These are phyloP conservation scores for Dichotomopilus funicola DNA, from an alignment of 2,329 filamentous ascomycete genomes.

Conservation along the genomic window DNA sequence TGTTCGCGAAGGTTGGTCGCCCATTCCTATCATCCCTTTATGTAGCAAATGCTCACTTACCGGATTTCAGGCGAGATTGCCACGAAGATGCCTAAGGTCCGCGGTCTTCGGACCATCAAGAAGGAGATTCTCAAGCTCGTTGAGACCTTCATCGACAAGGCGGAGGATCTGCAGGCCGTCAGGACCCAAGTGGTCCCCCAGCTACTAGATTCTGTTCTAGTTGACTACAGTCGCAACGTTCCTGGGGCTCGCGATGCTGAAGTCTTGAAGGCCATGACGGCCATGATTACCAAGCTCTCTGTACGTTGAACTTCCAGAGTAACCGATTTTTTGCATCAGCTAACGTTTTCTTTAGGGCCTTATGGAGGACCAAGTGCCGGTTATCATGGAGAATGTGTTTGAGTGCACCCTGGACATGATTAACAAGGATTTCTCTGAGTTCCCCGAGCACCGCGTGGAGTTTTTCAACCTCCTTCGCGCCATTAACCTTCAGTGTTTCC, in stretches of 20 bases:
- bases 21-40: background rate
- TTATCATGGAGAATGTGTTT: slow-evolving; percentile 97
- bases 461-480: slow-evolving; percentile 96
- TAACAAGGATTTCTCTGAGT: slow-evolving; percentile 99
- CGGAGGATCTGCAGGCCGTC: slow-evolving; percentile 90
- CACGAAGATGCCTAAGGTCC: slow-evolving; percentile 94
- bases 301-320: slow-evolving; percentile 51
- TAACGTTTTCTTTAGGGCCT: slow-evolving; percentile 51
- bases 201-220: slow-evolving; percentile 83
- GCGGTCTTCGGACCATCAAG: slow-evolving; percentile 93
- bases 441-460: slow-evolving; percentile 96
- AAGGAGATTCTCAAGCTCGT: slow-evolving; percentile 99
- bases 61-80: slow-evolving; percentile 66
- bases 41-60: slow-evolving; percentile 16
- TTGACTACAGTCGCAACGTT: slow-evolving; percentile 97
- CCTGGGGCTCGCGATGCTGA: slow-evolving; percentile 93
- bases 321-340: background rate
- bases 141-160: slow-evolving; percentile 96
- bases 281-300: slow-evolving; percentile 92
- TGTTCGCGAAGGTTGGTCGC: slow-evolving; percentile 63
- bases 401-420: slow-evolving; percentile 99
- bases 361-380: slow-evolving; percentile 97
- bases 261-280: slow-evolving; percentile 95
- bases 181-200: slow-evolving; percentile 93
- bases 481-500: slow-evolving; percentile 97